Conservation (phyloP, 2,329 filamentous ascomycete species). For the Monilinia vaccinii-corymbosi region DNA sequence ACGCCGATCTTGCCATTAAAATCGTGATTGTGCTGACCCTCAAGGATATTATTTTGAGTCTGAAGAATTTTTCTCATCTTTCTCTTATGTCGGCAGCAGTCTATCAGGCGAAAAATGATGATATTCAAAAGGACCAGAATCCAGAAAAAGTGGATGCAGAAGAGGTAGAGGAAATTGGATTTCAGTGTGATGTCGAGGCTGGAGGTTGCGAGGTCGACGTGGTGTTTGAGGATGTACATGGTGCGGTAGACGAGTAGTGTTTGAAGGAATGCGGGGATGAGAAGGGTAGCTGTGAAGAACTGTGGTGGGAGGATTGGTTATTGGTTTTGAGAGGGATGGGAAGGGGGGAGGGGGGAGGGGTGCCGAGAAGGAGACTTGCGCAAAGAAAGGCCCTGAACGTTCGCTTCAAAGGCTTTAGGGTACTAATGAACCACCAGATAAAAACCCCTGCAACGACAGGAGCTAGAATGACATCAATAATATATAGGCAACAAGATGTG, state of each 20-base stretch:
- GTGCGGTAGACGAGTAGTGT: not conserved
- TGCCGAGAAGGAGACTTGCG: not conserved
- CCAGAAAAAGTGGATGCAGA: not conserved
- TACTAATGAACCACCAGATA: slow-evolving; percentile 1
- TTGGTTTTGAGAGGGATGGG: not conserved
- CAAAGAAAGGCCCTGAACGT: not conserved
- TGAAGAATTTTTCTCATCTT: not conserved
- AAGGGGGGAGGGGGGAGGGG: not conserved
- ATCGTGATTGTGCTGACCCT: not conserved
- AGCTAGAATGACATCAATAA: not conserved
- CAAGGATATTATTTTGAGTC: not conserved
- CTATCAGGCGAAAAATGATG: not conserved
- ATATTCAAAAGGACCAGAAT: not conserved
- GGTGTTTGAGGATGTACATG: not conserved
- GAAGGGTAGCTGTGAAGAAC: not conserved
- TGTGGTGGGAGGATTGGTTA: not conserved
- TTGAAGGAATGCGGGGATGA: not conserved
- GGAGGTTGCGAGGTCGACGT: not conserved
- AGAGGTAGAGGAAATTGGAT: not conserved
- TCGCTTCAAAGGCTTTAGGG: not conserved
- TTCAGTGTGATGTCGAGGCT: not conserved
- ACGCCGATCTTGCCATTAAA: not conserved
- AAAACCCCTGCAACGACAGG: not conserved
- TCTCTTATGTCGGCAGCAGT: not conserved
- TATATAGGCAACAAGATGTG: not conserved